These are phyloP conservation scores for Theileria orientalis DNA, from an alignment of 169 alveolate species.

Conservation along the genomic window DNA sequence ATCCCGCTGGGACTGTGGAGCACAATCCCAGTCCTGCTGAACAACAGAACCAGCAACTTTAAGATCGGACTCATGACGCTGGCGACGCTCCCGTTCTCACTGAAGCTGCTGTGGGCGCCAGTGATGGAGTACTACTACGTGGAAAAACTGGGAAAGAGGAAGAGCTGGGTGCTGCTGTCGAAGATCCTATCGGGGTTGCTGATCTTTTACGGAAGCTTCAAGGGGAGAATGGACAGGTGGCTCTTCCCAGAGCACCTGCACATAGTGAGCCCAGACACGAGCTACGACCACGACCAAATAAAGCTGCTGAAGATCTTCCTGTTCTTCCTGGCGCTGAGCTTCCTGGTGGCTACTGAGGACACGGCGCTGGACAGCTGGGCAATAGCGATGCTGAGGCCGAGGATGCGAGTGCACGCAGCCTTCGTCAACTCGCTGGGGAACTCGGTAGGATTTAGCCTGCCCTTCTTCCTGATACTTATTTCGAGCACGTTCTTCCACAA, in stretches of 20 bases:
- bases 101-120: slow-evolving; percentile 93
- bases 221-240: slow-evolving; percentile 65
- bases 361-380: slow-evolving; percentile 98
- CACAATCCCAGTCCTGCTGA: slow-evolving; percentile 78
- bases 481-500: slow-evolving; percentile 51
- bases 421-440: slow-evolving; percentile 83
- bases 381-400: slow-evolving; percentile 80
- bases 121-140: slow-evolving; percentile 84
- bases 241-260: slow-evolving; percentile 45
- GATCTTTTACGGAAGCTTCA: slow-evolving; percentile 55
- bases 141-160: slow-evolving; percentile 84
- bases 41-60: slow-evolving; percentile 78
- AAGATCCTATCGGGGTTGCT: slow-evolving; percentile 65
- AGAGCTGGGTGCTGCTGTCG: slow-evolving; percentile 91
- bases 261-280: neutral
- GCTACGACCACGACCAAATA: neutral
- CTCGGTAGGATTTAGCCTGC: slow-evolving; percentile 75
- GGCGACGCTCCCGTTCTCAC: slow-evolving; percentile 73
- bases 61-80: slow-evolving; percentile 73
- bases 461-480: slow-evolving; percentile 75
- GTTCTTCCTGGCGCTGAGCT: slow-evolving; percentile 68
- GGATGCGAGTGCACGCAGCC: slow-evolving; percentile 70
- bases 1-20: slow-evolving; percentile 83
- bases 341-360: slow-evolving; percentile 90
- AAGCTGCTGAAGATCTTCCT: slow-evolving; percentile 21